These are phyloP conservation scores for Globisporangium viniferum DNA, from an alignment of 352 stramenopile species.

Conservation along the genomic window DNA sequence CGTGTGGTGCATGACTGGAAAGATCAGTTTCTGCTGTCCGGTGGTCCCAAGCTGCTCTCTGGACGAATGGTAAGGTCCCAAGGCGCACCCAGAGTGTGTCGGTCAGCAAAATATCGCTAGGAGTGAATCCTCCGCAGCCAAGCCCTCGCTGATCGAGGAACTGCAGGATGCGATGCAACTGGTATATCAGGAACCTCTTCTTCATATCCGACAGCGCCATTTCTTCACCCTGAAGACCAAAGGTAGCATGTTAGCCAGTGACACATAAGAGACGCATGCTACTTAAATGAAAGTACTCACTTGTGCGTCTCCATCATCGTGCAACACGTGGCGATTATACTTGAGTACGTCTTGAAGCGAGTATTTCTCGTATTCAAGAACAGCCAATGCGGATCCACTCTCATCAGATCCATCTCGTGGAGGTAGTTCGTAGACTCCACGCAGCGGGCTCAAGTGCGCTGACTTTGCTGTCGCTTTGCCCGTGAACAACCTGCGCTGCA, in stretches of 20 bases:
- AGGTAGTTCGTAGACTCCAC: constrained; percentile 27
- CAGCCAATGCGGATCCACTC: constrained; percentile 23
- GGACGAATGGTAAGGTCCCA: constrained; percentile 28
- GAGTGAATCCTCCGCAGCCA: constrained; percentile 38
- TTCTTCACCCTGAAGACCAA: constrained; percentile 19
- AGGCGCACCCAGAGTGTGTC: constrained; percentile 56
- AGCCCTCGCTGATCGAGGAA: constrained; percentile 46
- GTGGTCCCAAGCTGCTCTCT: constrained; percentile 2
- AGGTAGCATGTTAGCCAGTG: not conserved
- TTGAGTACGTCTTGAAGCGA: constrained; percentile 70
- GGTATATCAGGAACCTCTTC: constrained; percentile 67
- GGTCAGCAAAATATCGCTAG: constrained; percentile 40
- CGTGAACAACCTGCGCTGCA: not conserved
- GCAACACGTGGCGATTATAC: constrained; percentile 60
- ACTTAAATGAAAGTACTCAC: not conserved
- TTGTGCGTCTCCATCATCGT: constrained; percentile 24
- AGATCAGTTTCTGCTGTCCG: not conserved
- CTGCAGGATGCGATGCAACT: constrained; percentile 42
- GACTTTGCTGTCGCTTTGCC: not conserved
- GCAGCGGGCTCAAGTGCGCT: constrained; percentile 32
- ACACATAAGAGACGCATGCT: too few species aligned
- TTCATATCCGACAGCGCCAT: constrained; percentile 47
- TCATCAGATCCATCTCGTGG: not conserved
- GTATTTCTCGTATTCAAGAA: constrained; percentile 68
- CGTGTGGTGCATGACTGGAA: not conserved